Evolutionary conservation across 2,329 filamentous ascomycete species (phyloP), one percentile per base, ranked within the genome.

Genomic region (Microcyclospora pomicola): DNA sequence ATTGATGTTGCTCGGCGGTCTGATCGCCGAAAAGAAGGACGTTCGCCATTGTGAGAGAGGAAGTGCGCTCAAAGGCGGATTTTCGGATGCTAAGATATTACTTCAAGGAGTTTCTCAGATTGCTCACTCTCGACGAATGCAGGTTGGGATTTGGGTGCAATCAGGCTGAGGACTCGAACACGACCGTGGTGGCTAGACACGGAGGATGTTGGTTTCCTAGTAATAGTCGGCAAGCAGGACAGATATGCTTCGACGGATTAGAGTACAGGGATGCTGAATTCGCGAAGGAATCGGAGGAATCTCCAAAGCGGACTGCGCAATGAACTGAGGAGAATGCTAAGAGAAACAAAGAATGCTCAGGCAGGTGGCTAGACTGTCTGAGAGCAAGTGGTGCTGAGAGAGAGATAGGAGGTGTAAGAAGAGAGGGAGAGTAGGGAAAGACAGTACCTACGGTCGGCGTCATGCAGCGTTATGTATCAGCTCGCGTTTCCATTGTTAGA

Each of bases 21-120:
- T 82, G 78, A 54, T 82, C 78, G 62, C 77, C 77, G 55, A 82
- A 80, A 44, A 82, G 71, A 57, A 80, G 69, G 41, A 65, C 53
- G 52, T 68, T 68, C 54, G 57, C 55, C 57, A 60, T 60, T n/a
- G 36, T 56, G 38, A 34, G 15, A 30, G 31, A 28, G n/a, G n/a
- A 24, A 24, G 19, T 24, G 19, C 19, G 19, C 19, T 24, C 19
- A 7, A 24, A 24, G 19, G 19, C 19, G 4, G 19, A 24, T 24
- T 24, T 5, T 24, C 19, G 19, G 19, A 24, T 24, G 19, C 19
- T 24, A 24, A 24, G 19, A 24, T 24, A 7, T 24, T 4, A 5
- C 19, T 24, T 24, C 7, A 24, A 24, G 4, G 7, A 24, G 19
- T 5, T 24, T 24, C 19, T 7, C 19, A 24, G 19, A 24, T 24